These are phyloP conservation scores for Yarrowia sp. DNA, from an alignment of 805 yeast genomes.

Conservation along the genomic window DNA sequence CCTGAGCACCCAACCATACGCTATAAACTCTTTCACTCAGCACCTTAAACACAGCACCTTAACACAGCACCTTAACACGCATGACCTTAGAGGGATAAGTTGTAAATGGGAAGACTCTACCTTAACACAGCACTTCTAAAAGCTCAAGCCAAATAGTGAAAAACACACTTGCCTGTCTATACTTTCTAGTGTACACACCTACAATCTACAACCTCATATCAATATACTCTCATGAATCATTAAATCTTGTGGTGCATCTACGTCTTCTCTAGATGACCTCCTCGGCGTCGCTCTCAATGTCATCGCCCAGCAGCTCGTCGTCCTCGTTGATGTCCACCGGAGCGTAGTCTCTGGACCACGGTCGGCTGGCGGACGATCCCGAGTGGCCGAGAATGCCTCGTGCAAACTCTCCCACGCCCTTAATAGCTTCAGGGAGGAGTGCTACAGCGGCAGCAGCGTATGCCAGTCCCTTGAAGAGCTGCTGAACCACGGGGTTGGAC, in stretches of 20 bases:
- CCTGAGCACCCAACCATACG: too few species aligned
- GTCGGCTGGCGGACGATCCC: not conserved
- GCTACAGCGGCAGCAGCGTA: conserved; percentile 34
- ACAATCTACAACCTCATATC: too few species aligned
- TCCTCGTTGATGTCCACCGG: conserved; percentile 40
- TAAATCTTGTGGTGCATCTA: conserved; percentile 1
- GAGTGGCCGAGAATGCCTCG: conserved; percentile 15
- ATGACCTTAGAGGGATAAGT: too few species aligned
- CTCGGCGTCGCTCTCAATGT: conserved; percentile 32
- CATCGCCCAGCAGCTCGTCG: conserved; percentile 38
- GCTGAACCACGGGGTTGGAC: conserved; percentile 32
- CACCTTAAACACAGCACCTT: too few species aligned
- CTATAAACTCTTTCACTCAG: too few species aligned
- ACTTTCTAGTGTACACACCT: too few species aligned
- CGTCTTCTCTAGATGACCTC: conserved; percentile 30
- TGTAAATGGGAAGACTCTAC: too few species aligned
- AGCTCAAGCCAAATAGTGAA: too few species aligned
- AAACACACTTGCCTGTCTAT: too few species aligned
- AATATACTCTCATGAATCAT: not conserved
- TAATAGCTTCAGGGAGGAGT: conserved; percentile 31
- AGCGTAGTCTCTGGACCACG: conserved; percentile 30
- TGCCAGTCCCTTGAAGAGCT: conserved; percentile 38
- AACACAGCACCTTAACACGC: too few species aligned
- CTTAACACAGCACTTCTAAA: too few species aligned
- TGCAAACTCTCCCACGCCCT: not conserved